These are phyloP conservation scores for Mallotus japonicus DNA, from an alignment of 441 rosid species.

Conservation along the genomic window DNA sequence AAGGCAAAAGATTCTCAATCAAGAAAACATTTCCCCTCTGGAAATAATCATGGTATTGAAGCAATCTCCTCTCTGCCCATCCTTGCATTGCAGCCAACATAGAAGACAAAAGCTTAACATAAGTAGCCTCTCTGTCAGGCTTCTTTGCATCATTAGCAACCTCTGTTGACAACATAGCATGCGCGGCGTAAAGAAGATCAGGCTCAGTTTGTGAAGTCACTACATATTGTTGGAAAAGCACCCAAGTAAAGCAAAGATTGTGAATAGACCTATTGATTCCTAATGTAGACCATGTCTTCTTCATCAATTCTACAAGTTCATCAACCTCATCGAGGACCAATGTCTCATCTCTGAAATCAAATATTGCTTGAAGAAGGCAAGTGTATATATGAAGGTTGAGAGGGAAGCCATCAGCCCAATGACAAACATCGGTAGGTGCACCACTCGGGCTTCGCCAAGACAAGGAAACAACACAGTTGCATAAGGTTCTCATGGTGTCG, in stretches of 20 bases:
- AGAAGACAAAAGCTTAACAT: slow-evolving; percentile 53
- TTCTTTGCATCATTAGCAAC: slow-evolving; percentile 73
- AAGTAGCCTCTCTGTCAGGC: slow-evolving; percentile 61
- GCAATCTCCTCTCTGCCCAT: slow-evolving; percentile 84
- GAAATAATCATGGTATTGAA: slow-evolving; percentile 71
- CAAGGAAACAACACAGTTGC: slow-evolving; percentile 66
- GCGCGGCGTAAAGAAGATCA: slow-evolving; percentile 70
- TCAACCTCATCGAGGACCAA: slow-evolving; percentile 90
- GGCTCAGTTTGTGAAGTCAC: slow-evolving; percentile 65
- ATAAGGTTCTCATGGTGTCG: slow-evolving; percentile 65
- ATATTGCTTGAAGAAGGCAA: slow-evolving; percentile 61
- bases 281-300: slow-evolving; percentile 85
- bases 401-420: slow-evolving; percentile 96
- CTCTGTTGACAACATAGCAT: slow-evolving; percentile 65
- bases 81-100: slow-evolving; percentile 70
- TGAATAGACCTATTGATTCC: slow-evolving; percentile 73
- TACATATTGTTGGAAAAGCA: slow-evolving; percentile 77
- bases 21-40: slow-evolving; percentile 54
- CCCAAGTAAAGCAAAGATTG: slow-evolving; percentile 84
- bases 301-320: slow-evolving; percentile 82
- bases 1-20: slow-evolving; percentile 69
- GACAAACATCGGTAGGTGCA: slow-evolving; percentile 66
- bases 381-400: slow-evolving; percentile 72
- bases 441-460: slow-evolving; percentile 72
- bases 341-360: slow-evolving; percentile 73